Percentiles rank a stretch among this genome's conserved stretches.
phyloP scores from a whole-genome alignment of 2,329 filamentous ascomycete species.

The Trichothecium roseum region DNA sequence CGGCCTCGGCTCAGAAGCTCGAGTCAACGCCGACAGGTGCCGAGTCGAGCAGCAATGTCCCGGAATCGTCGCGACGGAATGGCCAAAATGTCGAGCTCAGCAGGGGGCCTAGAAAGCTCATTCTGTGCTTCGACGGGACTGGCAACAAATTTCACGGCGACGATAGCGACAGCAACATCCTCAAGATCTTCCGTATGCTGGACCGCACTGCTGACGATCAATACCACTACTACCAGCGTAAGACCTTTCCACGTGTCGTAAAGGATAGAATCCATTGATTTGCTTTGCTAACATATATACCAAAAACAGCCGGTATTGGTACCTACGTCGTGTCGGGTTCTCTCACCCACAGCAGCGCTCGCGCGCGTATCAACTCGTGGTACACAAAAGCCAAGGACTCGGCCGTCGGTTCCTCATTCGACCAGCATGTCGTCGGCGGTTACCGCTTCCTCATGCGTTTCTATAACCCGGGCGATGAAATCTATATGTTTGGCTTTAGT shows the following conservation, averaged over 20 bases:
- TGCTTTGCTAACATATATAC: neutral
- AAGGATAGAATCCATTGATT: neutral
- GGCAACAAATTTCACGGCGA: slow-evolving; percentile 55
- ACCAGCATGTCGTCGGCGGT: slow-evolving; percentile 72
- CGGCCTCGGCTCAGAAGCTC: slow-evolving; percentile 5
- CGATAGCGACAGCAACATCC: slow-evolving; percentile 53
- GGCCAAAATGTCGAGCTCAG: neutral
- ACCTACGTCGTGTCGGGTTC: slow-evolving; percentile 57
- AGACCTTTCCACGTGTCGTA: slow-evolving; percentile 11
- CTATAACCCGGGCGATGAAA: slow-evolving; percentile 53
- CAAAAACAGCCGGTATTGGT: slow-evolving; percentile 52
- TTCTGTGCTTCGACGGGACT: slow-evolving; percentile 54
- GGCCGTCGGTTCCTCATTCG: slow-evolving; percentile 70
- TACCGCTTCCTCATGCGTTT: slow-evolving; percentile 73
- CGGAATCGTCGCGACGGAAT: slow-evolving; percentile 4
- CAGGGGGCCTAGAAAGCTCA: slow-evolving; percentile 32
- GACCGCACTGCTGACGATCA: slow-evolving; percentile 53
- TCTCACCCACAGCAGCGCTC: slow-evolving; percentile 44
- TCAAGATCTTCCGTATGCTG: slow-evolving; percentile 62
- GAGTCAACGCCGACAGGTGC: neutral
- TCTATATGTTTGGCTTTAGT: slow-evolving; percentile 67
- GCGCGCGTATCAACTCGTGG: slow-evolving; percentile 53
- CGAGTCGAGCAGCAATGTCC: slow-evolving; percentile 3
- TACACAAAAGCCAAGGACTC: slow-evolving; percentile 68
- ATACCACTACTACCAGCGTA: slow-evolving; percentile 54